phyloP scores from a whole-genome alignment of 2,329 filamentous ascomycete species.

The Alternaria tenuissima region DNA sequence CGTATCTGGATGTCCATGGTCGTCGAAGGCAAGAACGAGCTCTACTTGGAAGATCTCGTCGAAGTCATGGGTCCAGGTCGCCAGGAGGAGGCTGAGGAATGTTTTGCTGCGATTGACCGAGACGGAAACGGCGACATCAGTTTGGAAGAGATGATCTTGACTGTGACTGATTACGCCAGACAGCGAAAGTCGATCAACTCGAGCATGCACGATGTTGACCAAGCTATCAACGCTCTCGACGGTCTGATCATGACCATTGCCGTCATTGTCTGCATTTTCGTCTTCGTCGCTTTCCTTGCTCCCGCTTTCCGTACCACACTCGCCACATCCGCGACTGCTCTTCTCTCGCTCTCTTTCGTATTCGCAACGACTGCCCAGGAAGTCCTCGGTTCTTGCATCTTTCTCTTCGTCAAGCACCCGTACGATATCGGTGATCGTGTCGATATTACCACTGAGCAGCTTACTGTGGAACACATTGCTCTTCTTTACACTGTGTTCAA shows the following conservation, averaged over 20 bases:
- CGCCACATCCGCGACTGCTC: constrained; percentile 86
- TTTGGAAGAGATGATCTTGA: constrained; percentile 92
- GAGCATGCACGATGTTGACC: constrained; percentile 97
- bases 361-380: constrained; percentile 93
- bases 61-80: constrained; percentile 85
- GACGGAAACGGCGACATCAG: constrained; percentile 95
- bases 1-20: constrained; percentile 99
- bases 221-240: constrained; percentile 91
- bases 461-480: constrained; percentile 92
- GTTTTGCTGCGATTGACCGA: constrained; percentile 80
- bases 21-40: constrained; percentile 81
- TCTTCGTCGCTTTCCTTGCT: constrained; percentile 90
- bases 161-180: constrained; percentile 81
- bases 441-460: constrained; percentile 74
- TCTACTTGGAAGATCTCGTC: constrained; percentile 81
- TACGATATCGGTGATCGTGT: constrained; percentile 96
- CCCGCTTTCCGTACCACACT: constrained; percentile 84
- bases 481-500: constrained; percentile 93
- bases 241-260: constrained; percentile 84
- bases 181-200: constrained; percentile 88
- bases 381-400: constrained; percentile 97
- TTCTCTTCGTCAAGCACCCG: constrained; percentile 97
- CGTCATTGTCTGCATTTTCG: constrained; percentile 79
- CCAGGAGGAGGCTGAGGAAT: constrained; percentile 82
- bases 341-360: constrained; percentile 95